Evolutionary conservation across 768 basidiomycete genomes (phyloP).

Genomic region (Mycena albidolilacea): DNA sequence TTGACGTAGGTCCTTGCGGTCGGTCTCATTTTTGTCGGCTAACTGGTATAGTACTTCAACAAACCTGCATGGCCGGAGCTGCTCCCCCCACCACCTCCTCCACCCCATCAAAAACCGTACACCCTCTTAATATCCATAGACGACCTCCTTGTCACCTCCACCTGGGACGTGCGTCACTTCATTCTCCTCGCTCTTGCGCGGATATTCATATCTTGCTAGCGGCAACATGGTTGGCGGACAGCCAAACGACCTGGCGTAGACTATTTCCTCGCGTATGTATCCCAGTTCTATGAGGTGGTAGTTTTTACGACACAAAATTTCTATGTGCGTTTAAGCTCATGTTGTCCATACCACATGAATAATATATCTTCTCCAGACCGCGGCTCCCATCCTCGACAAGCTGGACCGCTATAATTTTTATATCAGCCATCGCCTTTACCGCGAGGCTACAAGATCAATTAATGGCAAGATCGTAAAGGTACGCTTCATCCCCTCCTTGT

Average conservation of each 20-base stretch:
- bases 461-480: conserved; percentile 92
- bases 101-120: conserved; percentile 90
- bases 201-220: conserved; percentile 58
- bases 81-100: conserved; percentile 87
- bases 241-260: conserved; percentile 98
- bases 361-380: conserved; percentile 71
- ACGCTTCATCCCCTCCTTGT: conserved; percentile 22
- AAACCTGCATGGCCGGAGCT: conserved; percentile 95
- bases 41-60: conserved; percentile 79
- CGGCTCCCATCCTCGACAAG: conserved; percentile 90
- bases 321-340: conserved; percentile 74
- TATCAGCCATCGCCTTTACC: conserved; percentile 91
- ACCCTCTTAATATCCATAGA: conserved; percentile 94
- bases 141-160: conserved; percentile 90
- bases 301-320: conserved; percentile 92
- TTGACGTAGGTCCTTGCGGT: conserved; percentile 68
- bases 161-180: conserved; percentile 89
- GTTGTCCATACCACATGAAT: conserved; percentile 7
- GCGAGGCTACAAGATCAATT: conserved; percentile 89
- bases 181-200: not conserved
- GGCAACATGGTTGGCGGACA: conserved; percentile 95
- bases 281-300: conserved; percentile 98
- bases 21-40: not conserved
- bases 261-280: conserved; percentile 97
- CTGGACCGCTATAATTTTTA: conserved; percentile 94